phyloP scores from a whole-genome alignment of 257 asterid species.

The Schizonepeta tenuifolia region DNA sequence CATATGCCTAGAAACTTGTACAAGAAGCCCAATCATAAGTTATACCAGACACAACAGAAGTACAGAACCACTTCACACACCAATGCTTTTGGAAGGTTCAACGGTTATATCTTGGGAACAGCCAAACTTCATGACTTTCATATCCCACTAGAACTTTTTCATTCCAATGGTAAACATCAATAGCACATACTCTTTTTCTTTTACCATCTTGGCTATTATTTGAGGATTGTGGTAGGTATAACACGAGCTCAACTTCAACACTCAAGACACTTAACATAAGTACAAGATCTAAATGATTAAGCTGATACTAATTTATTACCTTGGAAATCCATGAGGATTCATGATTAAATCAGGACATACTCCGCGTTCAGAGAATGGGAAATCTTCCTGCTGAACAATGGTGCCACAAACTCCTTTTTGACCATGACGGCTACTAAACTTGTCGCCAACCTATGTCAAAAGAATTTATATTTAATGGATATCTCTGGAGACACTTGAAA shows the following conservation, averaged over 20 bases:
- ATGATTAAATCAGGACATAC: slow-evolving; percentile 97
- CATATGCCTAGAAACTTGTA: too few relatives aligned
- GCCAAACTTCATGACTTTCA: not conserved
- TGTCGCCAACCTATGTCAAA: slow-evolving; percentile 78
- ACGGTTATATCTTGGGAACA: not conserved
- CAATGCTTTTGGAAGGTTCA: not conserved
- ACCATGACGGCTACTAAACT: slow-evolving; percentile 97
- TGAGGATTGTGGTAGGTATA: slow-evolving; percentile 6
- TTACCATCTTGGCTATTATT: not conserved
- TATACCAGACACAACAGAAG: not conserved
- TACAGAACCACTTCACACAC: not conserved
- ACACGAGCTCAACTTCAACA: not conserved
- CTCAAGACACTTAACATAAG: slow-evolving; percentile 15
- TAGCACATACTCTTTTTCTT: not conserved
- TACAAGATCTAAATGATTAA: slow-evolving; percentile 7
- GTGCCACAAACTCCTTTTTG: slow-evolving; percentile 99
- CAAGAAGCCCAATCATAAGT: not conserved
- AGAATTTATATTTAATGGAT: slow-evolving; percentile 12
- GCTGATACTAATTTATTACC: slow-evolving; percentile 45
- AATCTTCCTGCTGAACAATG: slow-evolving; percentile 92
- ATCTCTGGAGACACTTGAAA: slow-evolving; percentile 15
- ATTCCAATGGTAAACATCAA: slow-evolving; percentile 13
- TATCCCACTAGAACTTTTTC: slow-evolving; percentile 5
- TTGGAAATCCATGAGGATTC: slow-evolving; percentile 99
- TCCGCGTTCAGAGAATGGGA: slow-evolving; percentile 97